phyloP scores from a whole-genome alignment of 1,284 basidiomycete genomes.

The Cryptococcus maquisensis region DNA sequence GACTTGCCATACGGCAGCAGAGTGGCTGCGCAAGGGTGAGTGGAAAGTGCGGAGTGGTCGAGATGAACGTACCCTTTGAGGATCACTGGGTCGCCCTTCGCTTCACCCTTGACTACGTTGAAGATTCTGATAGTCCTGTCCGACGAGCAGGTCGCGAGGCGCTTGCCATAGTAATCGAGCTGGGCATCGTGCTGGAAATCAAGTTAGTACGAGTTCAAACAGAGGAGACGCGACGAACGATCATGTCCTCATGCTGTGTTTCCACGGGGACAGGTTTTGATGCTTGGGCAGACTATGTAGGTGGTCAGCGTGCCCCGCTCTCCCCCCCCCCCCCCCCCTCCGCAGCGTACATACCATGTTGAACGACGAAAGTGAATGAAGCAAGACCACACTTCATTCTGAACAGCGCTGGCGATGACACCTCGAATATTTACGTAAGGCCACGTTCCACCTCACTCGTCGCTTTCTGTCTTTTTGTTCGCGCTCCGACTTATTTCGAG shows the following conservation, averaged over 20 bases:
- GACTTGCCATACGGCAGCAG: conserved; percentile 96
- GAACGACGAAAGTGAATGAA: no score
- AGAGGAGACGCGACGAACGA: conserved; percentile 56
- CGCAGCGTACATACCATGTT: no score
- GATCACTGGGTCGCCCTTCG: conserved; percentile 61
- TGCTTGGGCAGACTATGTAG: conserved; percentile 24
- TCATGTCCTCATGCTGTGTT: conserved; percentile 93
- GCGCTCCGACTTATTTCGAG: no score
- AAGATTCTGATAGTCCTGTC: conserved; percentile 95
- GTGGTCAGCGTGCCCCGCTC: no score
- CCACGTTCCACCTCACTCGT: no score
- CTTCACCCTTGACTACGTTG: conserved; percentile 83
- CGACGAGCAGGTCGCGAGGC: conserved; percentile 92
- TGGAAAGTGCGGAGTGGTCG: background rate
- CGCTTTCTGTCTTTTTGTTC: no score
- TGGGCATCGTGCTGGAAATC: conserved; percentile 84
- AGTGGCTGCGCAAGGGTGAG: conserved; percentile 58
- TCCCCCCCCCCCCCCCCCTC: no score
- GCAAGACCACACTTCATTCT: no score
- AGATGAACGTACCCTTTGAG: conserved; percentile 68
- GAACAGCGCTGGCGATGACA: no score
- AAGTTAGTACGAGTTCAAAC: background rate
- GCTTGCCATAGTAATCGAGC: conserved; percentile 94
- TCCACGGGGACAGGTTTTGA: conserved; percentile 56
- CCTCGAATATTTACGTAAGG: no score